Conservation (phyloP, 2,329 filamentous ascomycete genomes). For the Grosmannia serpens region DNA sequence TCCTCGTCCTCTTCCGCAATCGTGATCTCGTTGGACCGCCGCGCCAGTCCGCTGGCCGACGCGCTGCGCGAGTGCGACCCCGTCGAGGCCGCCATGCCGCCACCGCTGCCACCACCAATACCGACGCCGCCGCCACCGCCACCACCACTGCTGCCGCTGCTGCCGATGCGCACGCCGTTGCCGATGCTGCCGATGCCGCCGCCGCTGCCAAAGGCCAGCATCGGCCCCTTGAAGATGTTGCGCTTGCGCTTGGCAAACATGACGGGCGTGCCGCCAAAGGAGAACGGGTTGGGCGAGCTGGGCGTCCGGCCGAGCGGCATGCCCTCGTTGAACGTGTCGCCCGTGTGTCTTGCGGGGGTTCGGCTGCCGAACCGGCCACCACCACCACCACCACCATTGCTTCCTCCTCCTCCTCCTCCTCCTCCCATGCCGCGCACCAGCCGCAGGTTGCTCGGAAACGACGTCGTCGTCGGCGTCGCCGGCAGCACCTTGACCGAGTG, state of each 20-base stretch:
- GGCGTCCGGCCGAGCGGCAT: constrained; percentile 31
- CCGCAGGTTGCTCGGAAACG: constrained; percentile 78
- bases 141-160: neutral
- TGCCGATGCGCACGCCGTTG: constrained; percentile 22
- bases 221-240: constrained; percentile 72
- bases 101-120: constrained; percentile 12
- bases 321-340: constrained; percentile 44
- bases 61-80: constrained; percentile 39
- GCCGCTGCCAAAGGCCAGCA: constrained; percentile 41
- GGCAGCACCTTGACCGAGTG: constrained; percentile 92
- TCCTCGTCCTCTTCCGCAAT: constrained; percentile 56
- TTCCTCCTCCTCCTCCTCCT: neutral
- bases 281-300: constrained; percentile 41
- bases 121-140: neutral
- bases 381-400: neutral
- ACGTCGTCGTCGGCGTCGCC: constrained; percentile 62
- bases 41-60: constrained; percentile 51
- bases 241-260: constrained; percentile 74
- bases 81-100: constrained; percentile 6
- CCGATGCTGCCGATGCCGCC: neutral
- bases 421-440: constrained; percentile 53
- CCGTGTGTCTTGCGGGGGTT: too few relatives aligned
- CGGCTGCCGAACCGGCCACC: too few relatives aligned
- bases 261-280: constrained; percentile 33
- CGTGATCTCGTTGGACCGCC: constrained; percentile 64